These are phyloP conservation scores for Globisporangium takayamanum DNA, from an alignment of 352 stramenopile genomes.

Conservation along the genomic window DNA sequence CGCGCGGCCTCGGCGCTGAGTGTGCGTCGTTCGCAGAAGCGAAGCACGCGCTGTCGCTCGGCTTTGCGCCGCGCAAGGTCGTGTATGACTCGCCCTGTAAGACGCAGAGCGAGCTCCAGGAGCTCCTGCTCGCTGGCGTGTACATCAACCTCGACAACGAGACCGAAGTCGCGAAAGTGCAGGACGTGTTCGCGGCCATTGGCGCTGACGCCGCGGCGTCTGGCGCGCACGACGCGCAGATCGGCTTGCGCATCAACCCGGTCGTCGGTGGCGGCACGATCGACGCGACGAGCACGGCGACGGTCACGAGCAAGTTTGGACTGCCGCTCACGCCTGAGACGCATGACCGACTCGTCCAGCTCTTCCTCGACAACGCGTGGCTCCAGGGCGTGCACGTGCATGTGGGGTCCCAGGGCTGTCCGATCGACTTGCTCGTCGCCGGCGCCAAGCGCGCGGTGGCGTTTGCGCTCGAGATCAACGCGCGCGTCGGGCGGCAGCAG, in stretches of 20 bases:
- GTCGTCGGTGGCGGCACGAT: conserved; percentile 87
- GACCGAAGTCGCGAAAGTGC: conserved; percentile 82
- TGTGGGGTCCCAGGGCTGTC: conserved; percentile 83
- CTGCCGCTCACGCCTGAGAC: conserved; percentile 62
- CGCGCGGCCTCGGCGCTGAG: conserved; percentile 58
- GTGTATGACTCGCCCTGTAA: conserved; percentile 93
- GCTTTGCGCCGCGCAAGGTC: conserved; percentile 62
- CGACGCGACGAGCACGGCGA: conserved; percentile 81
- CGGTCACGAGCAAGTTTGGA: conserved; percentile 89
- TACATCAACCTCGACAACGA: conserved; percentile 92
- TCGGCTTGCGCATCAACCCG: conserved; percentile 90
- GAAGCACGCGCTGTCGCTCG: conserved; percentile 70
- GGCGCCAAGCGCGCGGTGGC: conserved; percentile 67
- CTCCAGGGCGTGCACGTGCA: conserved; percentile 88
- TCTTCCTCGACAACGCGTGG: conserved; percentile 72
- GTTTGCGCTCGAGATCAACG: conserved; percentile 79
- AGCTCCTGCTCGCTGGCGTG: conserved; percentile 71
- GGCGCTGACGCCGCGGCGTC: conserved; percentile 13
- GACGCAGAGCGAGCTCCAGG: conserved; percentile 73
- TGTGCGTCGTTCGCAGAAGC: conserved; percentile 80
- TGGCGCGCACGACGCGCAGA: conserved; percentile 35
- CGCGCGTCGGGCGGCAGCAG: conserved; percentile 41
- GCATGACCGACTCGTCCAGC: conserved; percentile 34
- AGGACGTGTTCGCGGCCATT: conserved; percentile 44
- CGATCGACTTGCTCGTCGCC: conserved; percentile 74